A percentile compares a stretch with the other conserved stretches of the same genome.
These are phyloP conservation scores for Melastoma malabathricum DNA, from an alignment of 345 rosid species.

Conservation along the genomic window DNA sequence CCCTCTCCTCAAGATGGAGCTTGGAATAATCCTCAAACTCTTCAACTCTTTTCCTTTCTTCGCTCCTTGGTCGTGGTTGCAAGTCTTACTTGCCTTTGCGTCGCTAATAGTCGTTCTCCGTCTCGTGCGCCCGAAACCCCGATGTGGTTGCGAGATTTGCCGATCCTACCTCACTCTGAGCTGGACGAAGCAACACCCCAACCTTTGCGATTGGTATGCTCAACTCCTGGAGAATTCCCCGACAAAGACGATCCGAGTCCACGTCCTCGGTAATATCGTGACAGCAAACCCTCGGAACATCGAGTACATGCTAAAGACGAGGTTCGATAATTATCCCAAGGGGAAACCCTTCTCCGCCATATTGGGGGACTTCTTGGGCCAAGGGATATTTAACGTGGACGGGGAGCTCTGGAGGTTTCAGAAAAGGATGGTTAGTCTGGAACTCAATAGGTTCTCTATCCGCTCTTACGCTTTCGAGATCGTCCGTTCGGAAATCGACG, in stretches of 20 bases:
- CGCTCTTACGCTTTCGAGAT: slow-evolving; percentile 43
- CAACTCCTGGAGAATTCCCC: slow-evolving; percentile 52
- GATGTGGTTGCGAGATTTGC: slow-evolving; percentile 68
- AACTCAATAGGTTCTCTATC: slow-evolving; percentile 32
- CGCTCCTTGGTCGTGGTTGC: too few species aligned
- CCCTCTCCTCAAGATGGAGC: too few species aligned
- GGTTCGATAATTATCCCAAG: slow-evolving; percentile 58
- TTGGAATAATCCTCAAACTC: too few species aligned
- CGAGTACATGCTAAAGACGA: slow-evolving; percentile 59
- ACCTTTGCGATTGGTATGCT: slow-evolving; percentile 68
- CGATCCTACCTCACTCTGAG: slow-evolving; percentile 34
- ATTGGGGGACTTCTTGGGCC: slow-evolving; percentile 65
- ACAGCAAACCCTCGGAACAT: slow-evolving; percentile 61
- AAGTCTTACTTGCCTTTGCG: too few species aligned
- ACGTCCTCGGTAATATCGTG: slow-evolving; percentile 48
- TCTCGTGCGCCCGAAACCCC: slow-evolving; percentile 17
- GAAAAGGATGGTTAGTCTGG: slow-evolving; percentile 46
- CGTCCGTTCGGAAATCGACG: slow-evolving; percentile 31
- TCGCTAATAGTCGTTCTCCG: slow-evolving; percentile 9
- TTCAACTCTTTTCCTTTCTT: too few species aligned
- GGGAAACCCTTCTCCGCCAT: slow-evolving; percentile 66
- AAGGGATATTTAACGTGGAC: slow-evolving; percentile 71
- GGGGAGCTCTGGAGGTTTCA: slow-evolving; percentile 65
- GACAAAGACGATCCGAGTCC: slow-evolving; percentile 47
- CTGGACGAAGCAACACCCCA: slow-evolving; percentile 42